Percentiles rank a stretch among this genome's conserved stretches.
These are phyloP conservation scores for Diaporthe eres DNA, from an alignment of 2,329 filamentous ascomycete species.

Conservation along the genomic window DNA sequence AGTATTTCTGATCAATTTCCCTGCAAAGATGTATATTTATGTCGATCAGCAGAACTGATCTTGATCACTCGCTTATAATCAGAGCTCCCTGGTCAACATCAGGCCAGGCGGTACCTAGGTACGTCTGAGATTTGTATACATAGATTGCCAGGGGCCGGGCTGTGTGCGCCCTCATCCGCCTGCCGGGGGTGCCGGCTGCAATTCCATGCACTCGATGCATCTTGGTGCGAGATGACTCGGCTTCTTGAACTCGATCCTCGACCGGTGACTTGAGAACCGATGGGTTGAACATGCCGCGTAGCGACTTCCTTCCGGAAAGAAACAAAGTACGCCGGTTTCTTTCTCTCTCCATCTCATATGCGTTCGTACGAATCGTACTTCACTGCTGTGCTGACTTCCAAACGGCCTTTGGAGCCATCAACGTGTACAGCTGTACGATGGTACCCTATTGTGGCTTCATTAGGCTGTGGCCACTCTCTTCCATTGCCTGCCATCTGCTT, in stretches of 20 bases:
- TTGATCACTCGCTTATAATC: neutral
- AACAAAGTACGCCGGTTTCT: neutral
- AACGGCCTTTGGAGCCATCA: neutral
- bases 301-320: neutral
- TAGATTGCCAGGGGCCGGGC: neutral
- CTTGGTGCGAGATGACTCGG: neutral
- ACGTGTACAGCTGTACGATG: neutral
- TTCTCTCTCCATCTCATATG: neutral
- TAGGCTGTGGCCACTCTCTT: neutral
- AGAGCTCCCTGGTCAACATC: neutral
- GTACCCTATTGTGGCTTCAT: slow-evolving; percentile 16
- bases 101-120: neutral
- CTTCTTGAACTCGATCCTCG: neutral
- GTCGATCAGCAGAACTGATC: neutral
- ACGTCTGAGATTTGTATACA: neutral
- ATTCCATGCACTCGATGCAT: neutral
- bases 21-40: neutral
- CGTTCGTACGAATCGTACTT: neutral
- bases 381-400: neutral
- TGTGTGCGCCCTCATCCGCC: neutral
- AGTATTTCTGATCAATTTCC: neutral
- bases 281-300: no score
- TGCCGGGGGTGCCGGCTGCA: neutral
- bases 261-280: neutral
- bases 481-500: neutral